A percentile compares a stretch with the other conserved stretches of the same genome.
phyloP scores from a whole-genome alignment of 1,284 basidiomycete species.

The Thelephora terrestris region DNA sequence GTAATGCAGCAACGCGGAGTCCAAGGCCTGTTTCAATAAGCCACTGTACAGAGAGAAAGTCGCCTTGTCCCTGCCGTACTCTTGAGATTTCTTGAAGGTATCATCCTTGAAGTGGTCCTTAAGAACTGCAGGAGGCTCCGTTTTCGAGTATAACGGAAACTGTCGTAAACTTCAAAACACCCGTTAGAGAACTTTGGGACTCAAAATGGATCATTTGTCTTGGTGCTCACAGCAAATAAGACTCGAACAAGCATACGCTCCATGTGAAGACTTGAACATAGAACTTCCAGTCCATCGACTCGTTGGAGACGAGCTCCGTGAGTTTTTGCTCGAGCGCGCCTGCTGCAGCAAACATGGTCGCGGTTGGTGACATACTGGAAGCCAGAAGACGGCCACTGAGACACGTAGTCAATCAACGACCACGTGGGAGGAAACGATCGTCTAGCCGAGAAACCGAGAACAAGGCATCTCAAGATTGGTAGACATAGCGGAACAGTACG shows the following conservation, averaged over 20 bases:
- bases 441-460: too few species aligned
- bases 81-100: constrained; percentile 83
- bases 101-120: constrained; percentile 62
- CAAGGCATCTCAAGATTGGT: background rate
- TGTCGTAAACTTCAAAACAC: constrained; percentile 55
- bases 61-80: constrained; percentile 91
- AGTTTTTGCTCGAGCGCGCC: constrained; percentile 38
- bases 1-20: constrained; percentile 62
- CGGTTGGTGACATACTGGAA: too few species aligned
- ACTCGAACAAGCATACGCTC: constrained; percentile 75
- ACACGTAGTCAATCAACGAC: too few species aligned
- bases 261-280: constrained; percentile 59
- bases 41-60: constrained; percentile 70
- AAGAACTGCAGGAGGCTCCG: constrained; percentile 68
- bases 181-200: constrained; percentile 3
- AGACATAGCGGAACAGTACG: background rate
- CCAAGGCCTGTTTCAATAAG: constrained; percentile 63
- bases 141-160: constrained; percentile 74
- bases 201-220: constrained; percentile 21
- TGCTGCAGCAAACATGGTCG: too few species aligned
- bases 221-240: constrained; percentile 57
- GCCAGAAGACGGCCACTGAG: too few species aligned
- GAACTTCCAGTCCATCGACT: constrained; percentile 26
- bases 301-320: constrained; percentile 24
- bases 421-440: too few species aligned